These are phyloP conservation scores for Stephania cephalantha DNA, from an alignment of 164 flowering plant species.

Conservation along the genomic window DNA sequence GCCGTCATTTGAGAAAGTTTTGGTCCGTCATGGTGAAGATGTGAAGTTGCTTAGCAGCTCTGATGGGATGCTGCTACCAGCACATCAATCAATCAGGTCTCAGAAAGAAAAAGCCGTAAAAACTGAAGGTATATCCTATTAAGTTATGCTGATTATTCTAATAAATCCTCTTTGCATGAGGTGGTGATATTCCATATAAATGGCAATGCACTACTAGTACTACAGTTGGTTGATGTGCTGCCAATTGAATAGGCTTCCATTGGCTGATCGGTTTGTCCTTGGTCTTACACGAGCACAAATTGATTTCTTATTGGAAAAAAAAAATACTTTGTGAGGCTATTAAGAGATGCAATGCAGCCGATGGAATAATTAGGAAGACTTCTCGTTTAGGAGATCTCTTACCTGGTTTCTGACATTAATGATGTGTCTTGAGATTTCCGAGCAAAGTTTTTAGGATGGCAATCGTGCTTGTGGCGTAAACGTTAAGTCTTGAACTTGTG, in stretches of 20 bases:
- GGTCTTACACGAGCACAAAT: neutral
- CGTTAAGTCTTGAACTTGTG: neutral
- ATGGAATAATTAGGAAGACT: neutral
- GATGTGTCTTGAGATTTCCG: neutral
- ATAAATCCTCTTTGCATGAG: neutral
- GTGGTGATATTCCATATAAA: neutral
- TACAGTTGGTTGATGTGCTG: neutral
- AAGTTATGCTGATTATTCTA: neutral
- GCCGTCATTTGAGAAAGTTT: constrained; percentile 72
- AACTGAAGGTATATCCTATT: constrained; percentile 41
- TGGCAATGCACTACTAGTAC: neutral
- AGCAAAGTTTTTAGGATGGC: constrained; percentile 2
- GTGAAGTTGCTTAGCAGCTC: constrained; percentile 37
- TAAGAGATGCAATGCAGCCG: neutral
- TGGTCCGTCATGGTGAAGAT: constrained; percentile 57
- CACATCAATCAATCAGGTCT: constrained; percentile 31
- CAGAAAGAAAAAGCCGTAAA: constrained; percentile 32
- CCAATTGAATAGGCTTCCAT: neutral
- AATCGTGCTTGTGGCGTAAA: neutral
- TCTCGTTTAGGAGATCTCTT: neutral
- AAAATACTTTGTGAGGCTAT: neutral
- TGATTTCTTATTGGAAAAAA: too few relatives aligned
- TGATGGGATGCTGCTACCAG: constrained; percentile 66
- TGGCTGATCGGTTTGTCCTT: neutral
- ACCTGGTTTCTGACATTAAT: neutral